Percentiles rank a stretch among this genome's conserved stretches.
Evolutionary conservation across 352 stramenopile species (phyloP).

Genomic region (Phytophthora sp.): DNA sequence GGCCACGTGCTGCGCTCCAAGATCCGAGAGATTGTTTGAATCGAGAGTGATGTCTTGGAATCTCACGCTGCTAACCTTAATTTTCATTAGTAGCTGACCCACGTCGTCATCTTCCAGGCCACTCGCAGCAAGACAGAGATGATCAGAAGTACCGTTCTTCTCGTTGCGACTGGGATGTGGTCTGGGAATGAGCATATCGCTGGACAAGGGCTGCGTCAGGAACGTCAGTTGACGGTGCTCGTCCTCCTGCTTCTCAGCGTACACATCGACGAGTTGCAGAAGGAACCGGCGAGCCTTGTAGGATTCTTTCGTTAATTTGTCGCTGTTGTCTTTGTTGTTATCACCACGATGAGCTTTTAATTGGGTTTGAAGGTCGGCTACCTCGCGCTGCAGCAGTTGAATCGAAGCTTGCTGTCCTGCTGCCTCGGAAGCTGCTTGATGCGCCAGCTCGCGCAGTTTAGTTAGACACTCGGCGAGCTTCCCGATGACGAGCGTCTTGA

Average conservation of each 20-base stretch:
- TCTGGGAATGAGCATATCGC: slow-evolving; percentile 49
- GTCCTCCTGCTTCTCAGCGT: slow-evolving; percentile 38
- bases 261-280: slow-evolving; percentile 51
- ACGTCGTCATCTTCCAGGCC: slow-evolving; percentile 49
- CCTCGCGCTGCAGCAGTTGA: slow-evolving; percentile 47
- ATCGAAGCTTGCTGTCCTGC: slow-evolving; percentile 39
- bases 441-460: slow-evolving; percentile 47
- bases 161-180: not conserved
- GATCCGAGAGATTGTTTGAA: slow-evolving; percentile 48
- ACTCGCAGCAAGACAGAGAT: slow-evolving; percentile 39
- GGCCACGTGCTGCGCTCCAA: slow-evolving; percentile 42
- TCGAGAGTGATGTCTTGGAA: slow-evolving; percentile 49
- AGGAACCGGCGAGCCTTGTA: slow-evolving; percentile 41
- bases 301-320: not conserved
- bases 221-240: slow-evolving; percentile 49
- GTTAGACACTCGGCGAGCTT: slow-evolving; percentile 58
- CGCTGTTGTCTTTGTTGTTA: not conserved
- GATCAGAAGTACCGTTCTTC: not conserved
- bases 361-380: slow-evolving; percentile 41
- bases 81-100: slow-evolving; percentile 47
- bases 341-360: slow-evolving; percentile 18
- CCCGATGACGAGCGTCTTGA: slow-evolving; percentile 51
- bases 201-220: slow-evolving; percentile 48
- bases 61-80: slow-evolving; percentile 37
- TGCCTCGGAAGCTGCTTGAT: slow-evolving; percentile 42